Base-by-base conservation (phyloP, 1,284 basidiomycete species). In the Marasmius sp. region DNA sequence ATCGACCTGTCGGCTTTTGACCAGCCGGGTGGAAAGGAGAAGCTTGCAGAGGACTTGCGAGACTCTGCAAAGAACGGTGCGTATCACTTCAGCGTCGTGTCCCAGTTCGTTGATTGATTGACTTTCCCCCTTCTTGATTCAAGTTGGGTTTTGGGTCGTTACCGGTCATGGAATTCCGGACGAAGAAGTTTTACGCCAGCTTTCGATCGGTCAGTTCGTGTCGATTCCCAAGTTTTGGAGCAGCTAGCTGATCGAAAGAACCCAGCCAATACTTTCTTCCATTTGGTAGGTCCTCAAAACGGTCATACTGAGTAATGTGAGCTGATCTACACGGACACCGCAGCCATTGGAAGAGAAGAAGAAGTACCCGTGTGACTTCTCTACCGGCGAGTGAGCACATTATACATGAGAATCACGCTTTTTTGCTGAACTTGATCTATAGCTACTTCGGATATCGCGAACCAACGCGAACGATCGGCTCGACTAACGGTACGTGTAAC, bases 1-100 rank as follows among this genome's bases (percentile, higher is more conserved):
- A 66, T 72, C 53, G 69, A 73, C 58, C 58, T 73, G 10, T 59
- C 66, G n/a, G 68, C 65, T 37, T 73, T 71, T 50, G 69, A 73
- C 45, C 20, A 52, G 33, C 66, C 70, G 5, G 66, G 62, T 6
- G 69, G 70, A 27, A 68, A 69, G 39, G 61, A 68, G 38, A 39
- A 57, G 22, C 64, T 71, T 2, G 70, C 68, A 1, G 45, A 56
- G 6, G 60, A 70, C 9, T 59, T 73, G 20, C 59, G 61, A 41
- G 64, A 66, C 27, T 66, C 70, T 5, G 67, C 68, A 8, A 67
- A 65, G 36, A 47, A 47, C 20, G 45, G 45, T 47, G 16, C 45
- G 45, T 43, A 3, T 12, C 41, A 43, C n/a, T 47, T 2, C 27
- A 27, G 27, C 27, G 27, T 27, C 5, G 27, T 27, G 27, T 27